These are phyloP conservation scores for Penicillium tannophilum DNA, from an alignment of 495 filamentous ascomycete species.

Conservation along the genomic window DNA sequence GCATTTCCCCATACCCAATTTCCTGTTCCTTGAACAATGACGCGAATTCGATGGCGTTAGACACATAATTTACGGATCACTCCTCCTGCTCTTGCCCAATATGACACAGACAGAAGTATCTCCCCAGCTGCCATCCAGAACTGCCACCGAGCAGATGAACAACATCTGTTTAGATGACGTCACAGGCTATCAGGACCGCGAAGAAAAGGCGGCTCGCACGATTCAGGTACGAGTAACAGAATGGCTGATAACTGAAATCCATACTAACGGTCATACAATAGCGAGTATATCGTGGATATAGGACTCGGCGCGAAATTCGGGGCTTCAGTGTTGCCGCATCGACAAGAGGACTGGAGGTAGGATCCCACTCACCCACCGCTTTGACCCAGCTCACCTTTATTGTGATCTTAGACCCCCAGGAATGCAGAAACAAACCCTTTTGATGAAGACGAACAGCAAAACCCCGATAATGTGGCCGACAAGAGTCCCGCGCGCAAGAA, in stretches of 20 bases:
- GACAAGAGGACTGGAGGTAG: slow-evolving; percentile 67
- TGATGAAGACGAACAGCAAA: neutral
- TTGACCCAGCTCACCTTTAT: neutral
- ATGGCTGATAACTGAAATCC: too few species aligned
- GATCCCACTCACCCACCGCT: neutral
- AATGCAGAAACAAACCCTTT: slow-evolving; percentile 45
- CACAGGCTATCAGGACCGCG: slow-evolving; percentile 14
- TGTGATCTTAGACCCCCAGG: neutral
- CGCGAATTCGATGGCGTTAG: too few species aligned
- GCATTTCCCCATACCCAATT: neutral
- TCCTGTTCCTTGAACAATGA: neutral
- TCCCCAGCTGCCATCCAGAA: neutral
- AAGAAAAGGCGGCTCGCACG: slow-evolving; percentile 49
- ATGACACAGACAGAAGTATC: neutral
- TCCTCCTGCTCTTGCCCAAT: neutral
- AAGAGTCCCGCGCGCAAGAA: slow-evolving; percentile 58
- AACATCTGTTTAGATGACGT: slow-evolving; percentile 22
- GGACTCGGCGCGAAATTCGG: slow-evolving; percentile 63
- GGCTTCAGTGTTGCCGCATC: slow-evolving; percentile 66
- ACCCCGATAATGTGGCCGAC: slow-evolving; percentile 38
- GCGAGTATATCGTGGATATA: slow-evolving; percentile 71
- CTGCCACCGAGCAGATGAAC: neutral
- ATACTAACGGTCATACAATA: slow-evolving; percentile 31
- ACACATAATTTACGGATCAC: neutral
- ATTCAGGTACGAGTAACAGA: slow-evolving; percentile 43